Percentiles rank a stretch among this genome's conserved stretches.
Evolutionary conservation across 176 grass and related monocot genomes (phyloP).

Genomic region (Stipa capillata): DNA sequence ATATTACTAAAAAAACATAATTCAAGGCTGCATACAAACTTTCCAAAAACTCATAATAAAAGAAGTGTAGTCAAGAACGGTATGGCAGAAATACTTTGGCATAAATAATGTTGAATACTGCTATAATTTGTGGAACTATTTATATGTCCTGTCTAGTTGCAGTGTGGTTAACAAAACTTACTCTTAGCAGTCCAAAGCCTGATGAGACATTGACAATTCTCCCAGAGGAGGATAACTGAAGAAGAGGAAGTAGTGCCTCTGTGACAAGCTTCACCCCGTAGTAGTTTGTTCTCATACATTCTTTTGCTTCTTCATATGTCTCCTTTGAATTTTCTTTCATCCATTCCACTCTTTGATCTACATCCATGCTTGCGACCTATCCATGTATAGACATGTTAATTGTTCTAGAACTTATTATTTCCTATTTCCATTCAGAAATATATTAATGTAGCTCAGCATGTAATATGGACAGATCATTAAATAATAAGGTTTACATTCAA

Average conservation of each 20-base stretch:
- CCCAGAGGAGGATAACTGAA: conserved; percentile 33
- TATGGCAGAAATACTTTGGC: neutral
- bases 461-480: neutral
- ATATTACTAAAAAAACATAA: neutral
- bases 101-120: neutral
- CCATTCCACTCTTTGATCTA: conserved; percentile 34
- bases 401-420: neutral
- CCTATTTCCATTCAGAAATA: neutral
- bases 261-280: conserved; percentile 48
- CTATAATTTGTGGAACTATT: neutral
- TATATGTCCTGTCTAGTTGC: neutral
- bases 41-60: neutral
- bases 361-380: conserved; percentile 26
- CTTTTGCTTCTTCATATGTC: conserved; percentile 41
- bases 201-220: conserved; percentile 59
- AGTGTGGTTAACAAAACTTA: conserved; percentile 8
- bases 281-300: conserved; percentile 55
- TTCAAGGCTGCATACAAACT: neutral
- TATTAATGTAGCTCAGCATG: neutral
- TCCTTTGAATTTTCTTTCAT: conserved; percentile 41
- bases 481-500: neutral
- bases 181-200: conserved; percentile 33
- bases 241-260: conserved; percentile 55
- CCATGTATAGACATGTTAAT: neutral
- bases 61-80: neutral